phyloP scores from a whole-genome alignment of 805 yeast species.

The Candida broadrunensis region DNA sequence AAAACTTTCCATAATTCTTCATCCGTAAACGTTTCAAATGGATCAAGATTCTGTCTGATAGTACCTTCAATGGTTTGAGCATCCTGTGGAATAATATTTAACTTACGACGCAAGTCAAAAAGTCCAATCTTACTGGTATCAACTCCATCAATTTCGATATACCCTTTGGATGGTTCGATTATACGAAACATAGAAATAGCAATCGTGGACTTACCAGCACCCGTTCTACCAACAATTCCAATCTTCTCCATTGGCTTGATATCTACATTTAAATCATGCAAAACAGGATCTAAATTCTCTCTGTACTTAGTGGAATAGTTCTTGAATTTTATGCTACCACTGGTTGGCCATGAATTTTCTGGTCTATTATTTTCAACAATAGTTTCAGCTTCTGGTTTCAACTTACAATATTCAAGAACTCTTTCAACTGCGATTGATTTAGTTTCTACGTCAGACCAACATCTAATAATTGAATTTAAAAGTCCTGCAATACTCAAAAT shows the following conservation, averaged over 20 bases:
- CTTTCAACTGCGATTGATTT: slow-evolving; percentile 33
- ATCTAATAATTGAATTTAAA: slow-evolving; percentile 28
- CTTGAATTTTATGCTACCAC: slow-evolving; percentile 66
- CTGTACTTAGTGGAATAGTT: slow-evolving; percentile 81
- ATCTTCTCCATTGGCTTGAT: slow-evolving; percentile 77
- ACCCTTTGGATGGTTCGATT: slow-evolving; percentile 73
- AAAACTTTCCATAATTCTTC: slow-evolving; percentile 79
- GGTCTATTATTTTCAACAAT: slow-evolving; percentile 36
- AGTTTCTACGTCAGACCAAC: slow-evolving; percentile 34
- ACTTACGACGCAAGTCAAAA: slow-evolving; percentile 67
- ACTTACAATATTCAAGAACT: slow-evolving; percentile 31
- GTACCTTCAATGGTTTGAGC: slow-evolving; percentile 90
- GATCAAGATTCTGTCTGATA: slow-evolving; percentile 82
- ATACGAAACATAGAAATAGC: slow-evolving; percentile 82
- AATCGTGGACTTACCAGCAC: slow-evolving; percentile 91
- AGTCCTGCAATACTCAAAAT: slow-evolving; percentile 28
- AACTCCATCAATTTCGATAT: slow-evolving; percentile 67
- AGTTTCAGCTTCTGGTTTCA: slow-evolving; percentile 43
- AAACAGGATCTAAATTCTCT: slow-evolving; percentile 75
- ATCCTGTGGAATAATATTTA: slow-evolving; percentile 91
- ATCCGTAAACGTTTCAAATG: slow-evolving; percentile 63
- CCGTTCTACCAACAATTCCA: slow-evolving; percentile 96
- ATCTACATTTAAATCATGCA: slow-evolving; percentile 61
- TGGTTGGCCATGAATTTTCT: slow-evolving; percentile 63
- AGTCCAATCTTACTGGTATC: slow-evolving; percentile 69